Base-by-base conservation (phyloP, 495 filamentous ascomycete genomes). In the Penicillium taxi region DNA sequence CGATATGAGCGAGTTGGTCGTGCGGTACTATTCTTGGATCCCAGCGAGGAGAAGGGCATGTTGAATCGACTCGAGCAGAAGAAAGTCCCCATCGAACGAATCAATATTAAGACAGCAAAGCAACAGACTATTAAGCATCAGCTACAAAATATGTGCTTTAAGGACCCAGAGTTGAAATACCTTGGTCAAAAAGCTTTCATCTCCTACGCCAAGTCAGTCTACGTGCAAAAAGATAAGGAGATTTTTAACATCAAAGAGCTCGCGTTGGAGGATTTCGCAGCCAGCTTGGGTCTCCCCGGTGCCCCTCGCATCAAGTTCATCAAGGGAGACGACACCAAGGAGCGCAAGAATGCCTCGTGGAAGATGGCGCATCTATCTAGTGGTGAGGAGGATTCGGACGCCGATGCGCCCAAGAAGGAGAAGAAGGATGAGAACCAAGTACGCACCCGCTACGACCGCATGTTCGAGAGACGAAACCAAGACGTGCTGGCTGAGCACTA, bases 101-200 rank as follows among this genome's bases (percentile, higher is more conserved):
- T 93, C 50, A 87, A 88, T 37, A 78, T 94, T 16, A 76, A 84
- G 39, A 71, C 86, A 17, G 89, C 87, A 59, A 99, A 96, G 65
- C 86, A 90, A 61, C 78, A 84, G 58, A 81, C 72, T 40, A 82
- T 96, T 51, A 77, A 82, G 45, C 73, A 78, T 41, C 81, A 91
- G 55, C 58, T 99, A 18, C 88, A 95, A 52, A 86, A 81, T 36
- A 81, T 94, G 77, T 90, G 85, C 52, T 96, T 96, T 69, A 86
- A 95, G 58, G 85, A 94, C 27, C 81, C 90, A 2, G 85, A 93
- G 48, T 62, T 96, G 35, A 96, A 96, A 47, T 96, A 96, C 55
- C 67, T 96, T 2, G 93, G 82, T 4, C 91, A 96, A 51, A 96
- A 96, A 52, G 89, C 91, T 0, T 99, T 99, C 44, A 77, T 88